Evolutionary conservation across 306 rosid species (phyloP), one percentile per base, ranked within the genome.

Genomic region (Rosa lucieae): DNA sequence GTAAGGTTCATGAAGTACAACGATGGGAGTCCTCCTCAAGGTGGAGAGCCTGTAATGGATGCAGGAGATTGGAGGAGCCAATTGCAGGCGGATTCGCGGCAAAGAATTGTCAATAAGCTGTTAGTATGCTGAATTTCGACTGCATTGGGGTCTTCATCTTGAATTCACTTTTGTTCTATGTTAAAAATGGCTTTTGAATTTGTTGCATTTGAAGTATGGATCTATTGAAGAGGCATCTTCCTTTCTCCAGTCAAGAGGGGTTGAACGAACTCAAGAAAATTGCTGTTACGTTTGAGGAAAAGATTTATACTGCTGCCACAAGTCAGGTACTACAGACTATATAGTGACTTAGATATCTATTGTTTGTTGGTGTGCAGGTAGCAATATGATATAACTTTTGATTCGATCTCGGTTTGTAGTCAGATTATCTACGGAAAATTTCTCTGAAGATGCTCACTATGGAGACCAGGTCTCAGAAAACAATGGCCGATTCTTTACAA

Each of bases 271-370:
- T 94, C 66, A 73, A 14, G 72, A 85, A 82, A 78, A 89, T 92
- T 76, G 96, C 94, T 75, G 83, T 80, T 70, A 90, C 92, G 82
- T 91, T 94, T 80, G 95, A 94, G 85, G 98, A 94, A 49, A 89
- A 92, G 87, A 85, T 91, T 73, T 89, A 78, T 79, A 14, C 67
- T 61, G 88, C 86, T 66, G 92, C 97, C 55, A 82, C 86, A 52
- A 91, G 81, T 81, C 91, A 90, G 94, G 97, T 94, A 85, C 26
- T 26, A 26, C 29, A 26, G 29, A 26, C 29, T 13, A 32, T 29
- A 44, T 17, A 12, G 23, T 26, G 59, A 47, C 26, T 32, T 35
- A 2, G n/a, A 35, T 29, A 14, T 65, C 10, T 1, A 65, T 35
- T 13, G 69, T 35, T 5, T 65, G 44, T 65, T 35, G 32, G 18